phyloP scores from a whole-genome alignment of 306 rosid genomes.

The Begonia loranthoides region DNA sequence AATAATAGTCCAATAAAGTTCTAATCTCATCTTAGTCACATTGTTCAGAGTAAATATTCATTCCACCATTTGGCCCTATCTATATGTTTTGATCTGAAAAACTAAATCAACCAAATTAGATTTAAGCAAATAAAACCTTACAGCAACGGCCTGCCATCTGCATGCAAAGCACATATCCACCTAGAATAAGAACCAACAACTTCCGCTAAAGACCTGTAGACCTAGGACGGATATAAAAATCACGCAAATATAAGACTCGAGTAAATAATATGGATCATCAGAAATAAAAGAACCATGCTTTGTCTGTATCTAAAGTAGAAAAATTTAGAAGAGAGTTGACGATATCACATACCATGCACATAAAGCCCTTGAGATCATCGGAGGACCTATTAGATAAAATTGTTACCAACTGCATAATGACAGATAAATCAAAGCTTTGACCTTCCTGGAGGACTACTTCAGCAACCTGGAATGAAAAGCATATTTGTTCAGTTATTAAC shows the following conservation, averaged over 20 bases:
- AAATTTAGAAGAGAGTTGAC: background rate
- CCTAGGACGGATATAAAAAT: conserved; percentile 34
- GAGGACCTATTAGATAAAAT: conserved; percentile 60
- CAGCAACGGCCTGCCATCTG: conserved; percentile 66
- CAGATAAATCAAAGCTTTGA: conserved; percentile 61
- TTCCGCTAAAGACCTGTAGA: conserved; percentile 82
- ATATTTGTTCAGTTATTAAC: conserved; percentile 1
- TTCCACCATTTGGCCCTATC: too few relatives aligned
- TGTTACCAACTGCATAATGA: conserved; percentile 77
- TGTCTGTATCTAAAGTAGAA: background rate
- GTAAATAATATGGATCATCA: conserved; percentile 4
- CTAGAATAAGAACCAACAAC: conserved; percentile 84
- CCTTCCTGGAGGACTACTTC: conserved; percentile 83
- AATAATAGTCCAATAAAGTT: background rate
- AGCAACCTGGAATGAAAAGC: conserved; percentile 58
- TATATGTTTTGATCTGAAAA: too few relatives aligned
- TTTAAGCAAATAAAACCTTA: conserved; percentile 15
- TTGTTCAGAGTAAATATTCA: too few relatives aligned
- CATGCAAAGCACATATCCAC: conserved; percentile 67
- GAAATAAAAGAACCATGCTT: background rate
- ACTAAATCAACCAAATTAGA: too few relatives aligned
- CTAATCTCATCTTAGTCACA: background rate
- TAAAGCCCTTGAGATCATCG: conserved; percentile 65
- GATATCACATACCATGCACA: conserved; percentile 56
- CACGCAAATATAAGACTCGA: background rate